phyloP scores from a whole-genome alignment of 192 early-diverging fungal genomes.

The Coemansia sp. region DNA sequence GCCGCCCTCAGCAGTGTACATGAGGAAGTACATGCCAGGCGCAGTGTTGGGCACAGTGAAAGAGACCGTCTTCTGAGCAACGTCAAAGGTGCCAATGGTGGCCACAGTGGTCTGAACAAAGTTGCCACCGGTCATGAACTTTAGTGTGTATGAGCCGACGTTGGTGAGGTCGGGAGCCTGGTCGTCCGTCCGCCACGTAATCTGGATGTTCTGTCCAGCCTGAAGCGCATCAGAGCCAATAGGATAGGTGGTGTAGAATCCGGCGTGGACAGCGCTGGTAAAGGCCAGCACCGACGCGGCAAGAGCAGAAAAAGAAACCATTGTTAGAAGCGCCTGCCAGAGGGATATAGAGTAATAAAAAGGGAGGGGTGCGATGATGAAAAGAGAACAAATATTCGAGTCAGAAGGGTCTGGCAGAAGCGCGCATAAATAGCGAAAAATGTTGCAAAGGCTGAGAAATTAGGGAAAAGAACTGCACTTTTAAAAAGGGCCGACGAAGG shows the following conservation, averaged over 20 bases:
- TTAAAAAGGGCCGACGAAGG: not conserved
- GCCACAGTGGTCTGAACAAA: slow-evolving; percentile 49
- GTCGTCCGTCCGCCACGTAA: slow-evolving; percentile 31
- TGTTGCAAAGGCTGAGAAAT: not conserved
- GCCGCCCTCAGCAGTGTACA: slow-evolving; percentile 46
- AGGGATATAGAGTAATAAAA: slow-evolving; percentile 2
- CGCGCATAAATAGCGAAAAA: slow-evolving; percentile 1
- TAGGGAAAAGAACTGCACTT: not conserved
- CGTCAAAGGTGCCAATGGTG: slow-evolving; percentile 46
- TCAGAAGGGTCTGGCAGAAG: not conserved
- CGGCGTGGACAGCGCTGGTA: slow-evolving; percentile 38
- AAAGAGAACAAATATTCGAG: not conserved
- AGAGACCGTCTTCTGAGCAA: slow-evolving; percentile 24
- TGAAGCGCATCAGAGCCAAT: slow-evolving; percentile 36
- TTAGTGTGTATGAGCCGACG: slow-evolving; percentile 40
- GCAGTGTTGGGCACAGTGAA: slow-evolving; percentile 49
- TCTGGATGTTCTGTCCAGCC: slow-evolving; percentile 47
- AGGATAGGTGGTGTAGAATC: slow-evolving; percentile 55
- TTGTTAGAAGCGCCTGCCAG: slow-evolving; percentile 13
- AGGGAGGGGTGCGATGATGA: slow-evolving; percentile 1
- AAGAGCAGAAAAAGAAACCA: slow-evolving; percentile 41
- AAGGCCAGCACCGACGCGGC: slow-evolving; percentile 33
- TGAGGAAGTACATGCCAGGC: slow-evolving; percentile 54
- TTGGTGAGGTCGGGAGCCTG: slow-evolving; percentile 25
- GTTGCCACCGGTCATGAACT: slow-evolving; percentile 54